phyloP scores from a whole-genome alignment of 768 basidiomycete genomes.

The Boletus pseudo-olivaceus region DNA sequence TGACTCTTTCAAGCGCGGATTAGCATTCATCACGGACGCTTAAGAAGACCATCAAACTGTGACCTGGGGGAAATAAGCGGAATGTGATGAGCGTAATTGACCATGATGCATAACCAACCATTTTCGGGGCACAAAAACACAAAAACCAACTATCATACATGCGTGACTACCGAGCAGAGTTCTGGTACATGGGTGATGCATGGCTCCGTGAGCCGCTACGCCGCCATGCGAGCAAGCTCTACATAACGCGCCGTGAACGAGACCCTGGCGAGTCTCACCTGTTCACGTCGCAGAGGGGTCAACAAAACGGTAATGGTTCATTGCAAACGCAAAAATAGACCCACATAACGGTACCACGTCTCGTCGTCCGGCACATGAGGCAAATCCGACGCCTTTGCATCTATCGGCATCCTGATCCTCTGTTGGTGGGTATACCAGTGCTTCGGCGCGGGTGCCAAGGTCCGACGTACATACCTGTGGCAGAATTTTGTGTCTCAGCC shows the following conservation, averaged over 20 bases:
- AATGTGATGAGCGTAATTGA: too few species aligned
- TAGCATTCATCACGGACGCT: too few species aligned
- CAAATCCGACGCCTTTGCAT: conserved; percentile 29
- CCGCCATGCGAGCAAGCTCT: conserved; percentile 12
- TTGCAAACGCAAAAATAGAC: neutral
- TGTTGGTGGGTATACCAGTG: neutral
- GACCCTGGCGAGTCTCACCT: conserved; percentile 16
- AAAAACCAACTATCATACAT: neutral
- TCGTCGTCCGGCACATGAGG: conserved; percentile 35
- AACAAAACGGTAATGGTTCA: neutral
- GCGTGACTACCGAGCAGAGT: neutral
- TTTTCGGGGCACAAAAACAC: neutral
- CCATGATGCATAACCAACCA: too few species aligned
- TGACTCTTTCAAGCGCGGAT: neutral
- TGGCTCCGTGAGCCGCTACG: neutral
- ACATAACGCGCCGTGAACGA: conserved; percentile 20
- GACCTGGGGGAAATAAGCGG: too few species aligned
- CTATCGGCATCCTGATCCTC: conserved; percentile 26
- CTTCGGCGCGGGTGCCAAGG: neutral
- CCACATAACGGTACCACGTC: conserved; percentile 35
- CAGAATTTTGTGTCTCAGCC: conserved; percentile 32
- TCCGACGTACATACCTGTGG: conserved; percentile 34
- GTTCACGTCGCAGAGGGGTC: neutral
- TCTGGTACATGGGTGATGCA: neutral
- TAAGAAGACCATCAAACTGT: too few species aligned